phyloP scores from a whole-genome alignment of 495 filamentous ascomycete genomes.

The Aspergillus conjunctus region DNA sequence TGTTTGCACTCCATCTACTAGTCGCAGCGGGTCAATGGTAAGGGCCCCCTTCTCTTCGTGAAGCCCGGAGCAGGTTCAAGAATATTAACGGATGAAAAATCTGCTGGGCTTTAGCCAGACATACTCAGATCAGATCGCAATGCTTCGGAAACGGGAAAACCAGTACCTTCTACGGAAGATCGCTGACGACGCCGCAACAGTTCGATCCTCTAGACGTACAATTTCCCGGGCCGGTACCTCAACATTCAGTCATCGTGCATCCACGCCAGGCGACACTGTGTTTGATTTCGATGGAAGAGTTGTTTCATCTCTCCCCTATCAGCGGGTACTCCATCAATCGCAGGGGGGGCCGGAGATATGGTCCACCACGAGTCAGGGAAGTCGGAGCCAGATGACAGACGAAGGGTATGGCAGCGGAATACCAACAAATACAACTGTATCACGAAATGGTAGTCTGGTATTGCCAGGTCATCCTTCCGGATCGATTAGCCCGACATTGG shows the following conservation, averaged over 20 bases:
- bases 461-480: constrained; percentile 30
- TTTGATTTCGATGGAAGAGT: constrained; percentile 41
- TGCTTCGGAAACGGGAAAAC: constrained; percentile 39
- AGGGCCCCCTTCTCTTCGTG: constrained; percentile 11
- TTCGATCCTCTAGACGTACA: constrained; percentile 35
- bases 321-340: constrained; percentile 26
- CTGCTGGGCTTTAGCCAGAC: constrained; percentile 29
- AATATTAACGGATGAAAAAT: not conserved
- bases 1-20: constrained; percentile 46
- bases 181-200: constrained; percentile 43
- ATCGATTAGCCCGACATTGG: constrained; percentile 21
- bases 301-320: constrained; percentile 34
- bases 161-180: constrained; percentile 44
- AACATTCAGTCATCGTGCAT: constrained; percentile 35
- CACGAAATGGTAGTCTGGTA: constrained; percentile 17
- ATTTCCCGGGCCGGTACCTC: constrained; percentile 30
- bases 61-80: not conserved
- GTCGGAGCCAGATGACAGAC: constrained; percentile 25
- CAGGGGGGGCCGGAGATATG: constrained; percentile 18
- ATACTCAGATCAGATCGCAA: constrained; percentile 36
- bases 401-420: constrained; percentile 29
- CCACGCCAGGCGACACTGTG: constrained; percentile 32
- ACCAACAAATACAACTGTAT: constrained; percentile 14
- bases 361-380: constrained; percentile 7
- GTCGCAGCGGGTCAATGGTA: constrained; percentile 50